Percentiles rank a stretch among this genome's conserved stretches.
Evolutionary conservation across 345 rosid species (phyloP).

Genomic region (Brassica napus): Da-Ae NC_063452.1:15072501-15073000

Average conservation of each 20-base stretch:
- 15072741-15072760: background rate
- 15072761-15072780: background rate
- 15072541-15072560: no score
- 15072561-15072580: no score
- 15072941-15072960: constrained; percentile 4
- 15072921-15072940: constrained; percentile 16
- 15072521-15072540: no score
- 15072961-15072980: constrained; percentile 7
- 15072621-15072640: no score
- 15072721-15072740: background rate
- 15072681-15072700: background rate
- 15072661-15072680: background rate
- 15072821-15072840: background rate
- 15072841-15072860: background rate
- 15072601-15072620: no score
- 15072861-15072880: background rate
- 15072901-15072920: constrained; percentile 3
- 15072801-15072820: background rate
- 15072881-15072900: background rate
- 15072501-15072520: no score
- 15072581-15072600: no score
- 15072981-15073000: background rate
- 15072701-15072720: background rate
- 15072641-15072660: no score
- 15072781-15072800: background rate